Evolutionary conservation across 148 eudicot genomes (phyloP).

Genomic region (Pharnaceum exiguum): DNA sequence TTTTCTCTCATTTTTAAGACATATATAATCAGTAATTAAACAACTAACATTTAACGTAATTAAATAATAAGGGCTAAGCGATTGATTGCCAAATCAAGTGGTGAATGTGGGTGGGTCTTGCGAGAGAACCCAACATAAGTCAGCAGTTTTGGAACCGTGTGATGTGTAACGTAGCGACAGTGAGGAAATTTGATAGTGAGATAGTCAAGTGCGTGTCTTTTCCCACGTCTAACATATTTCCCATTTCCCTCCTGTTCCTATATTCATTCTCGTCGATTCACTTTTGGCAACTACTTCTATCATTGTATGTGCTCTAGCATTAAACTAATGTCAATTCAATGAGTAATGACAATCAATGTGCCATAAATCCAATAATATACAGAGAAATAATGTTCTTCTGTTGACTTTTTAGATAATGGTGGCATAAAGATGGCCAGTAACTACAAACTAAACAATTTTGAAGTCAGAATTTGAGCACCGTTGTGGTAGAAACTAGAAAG

Average conservation of each 20-base stretch:
- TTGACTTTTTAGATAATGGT: too few species aligned
- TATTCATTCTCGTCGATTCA: slow-evolving; percentile 5
- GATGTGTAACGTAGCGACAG: not conserved
- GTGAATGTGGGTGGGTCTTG: not conserved
- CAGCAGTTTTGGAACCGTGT: not conserved
- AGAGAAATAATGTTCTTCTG: too few species aligned
- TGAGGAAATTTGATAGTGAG: not conserved
- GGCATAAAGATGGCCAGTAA: slow-evolving; percentile 3
- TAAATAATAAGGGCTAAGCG: too few species aligned
- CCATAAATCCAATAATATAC: too few species aligned
- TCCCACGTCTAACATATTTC: not conserved
- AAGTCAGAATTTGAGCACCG: too few species aligned
- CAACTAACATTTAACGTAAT: too few species aligned
- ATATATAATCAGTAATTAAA: too few species aligned
- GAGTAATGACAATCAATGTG: slow-evolving; percentile 11
- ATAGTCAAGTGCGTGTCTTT: slow-evolving; percentile 11
- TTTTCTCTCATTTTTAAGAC: too few species aligned
- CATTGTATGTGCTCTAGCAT: slow-evolving; percentile 8
- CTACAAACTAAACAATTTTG: not conserved
- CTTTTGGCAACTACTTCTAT: not conserved
- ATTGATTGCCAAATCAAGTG: slow-evolving; percentile 9
- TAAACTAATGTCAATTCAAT: slow-evolving; percentile 1
- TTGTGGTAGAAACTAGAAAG: too few species aligned
- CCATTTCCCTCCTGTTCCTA: not conserved
- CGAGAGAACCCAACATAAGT: too few species aligned